Base-by-base conservation (phyloP, 2,329 filamentous ascomycete genomes). In the Aureobasidium sp. region DNA sequence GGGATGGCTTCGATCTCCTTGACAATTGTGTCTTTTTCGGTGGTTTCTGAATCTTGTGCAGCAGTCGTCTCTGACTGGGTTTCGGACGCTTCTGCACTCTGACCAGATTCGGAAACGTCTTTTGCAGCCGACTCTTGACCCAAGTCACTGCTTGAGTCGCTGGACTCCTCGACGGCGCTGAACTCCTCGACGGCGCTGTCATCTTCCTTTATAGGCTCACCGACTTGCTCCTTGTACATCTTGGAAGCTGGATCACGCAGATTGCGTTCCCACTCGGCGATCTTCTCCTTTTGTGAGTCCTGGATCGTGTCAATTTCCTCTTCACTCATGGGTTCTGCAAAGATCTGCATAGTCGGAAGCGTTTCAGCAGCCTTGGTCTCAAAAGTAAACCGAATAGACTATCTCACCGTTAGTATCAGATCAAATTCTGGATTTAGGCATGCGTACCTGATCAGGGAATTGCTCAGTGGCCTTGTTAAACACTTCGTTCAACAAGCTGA, bases 251-350 rank as follows among this genome's bases (percentile, higher is more conserved):
- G 66, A 40, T 68, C 70, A 67, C 71, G 72, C 64, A 63, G 12
- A 7, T 37, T 31, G 12, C 78, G 79, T 72, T 95, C 88, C 66
- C 90, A 90, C 14, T 82, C 82, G 52, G 88, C 85, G 24, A 91
- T 81, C 37, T 83, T 82, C 19, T 79, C 82, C 65, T 84, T 83
- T 62, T 83, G 85, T 15, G 80, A 80, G 24, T 79, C 82, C 71
- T 97, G 93, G n/a, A 94, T 89, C 14, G 76, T 73, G 19, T 87
- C 77, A 65, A 95, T 90, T 59, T 90, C 81, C 5, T 86, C 81
- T 5, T 89, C 82, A 0, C 82, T 83, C 59, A 97, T 86, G 3
- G 94, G 92, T 72, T 96, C 88, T 15, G 87, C 92, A 70, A 96
- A 96, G 59, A 97, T 77, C 70, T 96, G 93, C 84, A 96, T 92